Evolutionary conservation across 2,329 filamentous ascomycete species (phyloP).

Genomic region (Sphaerulina vaccinii): DNA sequence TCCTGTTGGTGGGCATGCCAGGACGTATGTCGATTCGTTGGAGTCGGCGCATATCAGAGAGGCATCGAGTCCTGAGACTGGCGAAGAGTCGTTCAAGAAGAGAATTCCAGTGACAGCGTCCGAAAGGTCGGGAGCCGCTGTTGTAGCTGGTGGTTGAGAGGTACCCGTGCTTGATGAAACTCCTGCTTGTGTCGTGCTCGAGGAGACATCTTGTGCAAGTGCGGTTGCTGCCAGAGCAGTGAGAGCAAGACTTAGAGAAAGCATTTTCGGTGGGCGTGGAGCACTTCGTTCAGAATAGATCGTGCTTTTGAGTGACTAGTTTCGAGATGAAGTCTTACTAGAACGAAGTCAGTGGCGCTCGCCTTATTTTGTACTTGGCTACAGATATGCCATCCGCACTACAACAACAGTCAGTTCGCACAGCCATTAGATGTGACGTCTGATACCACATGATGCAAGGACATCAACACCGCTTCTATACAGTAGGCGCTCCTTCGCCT

Average conservation of each 20-base stretch:
- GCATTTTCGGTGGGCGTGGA: too few relatives aligned
- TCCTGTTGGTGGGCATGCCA: conserved; percentile 1
- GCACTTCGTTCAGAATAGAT: too few relatives aligned
- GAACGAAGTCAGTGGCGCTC: too few relatives aligned
- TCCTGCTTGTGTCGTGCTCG: background rate
- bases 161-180: background rate
- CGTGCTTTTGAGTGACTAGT: too few relatives aligned
- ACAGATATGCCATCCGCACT: too few relatives aligned
- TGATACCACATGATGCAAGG: too few relatives aligned
- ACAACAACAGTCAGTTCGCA: too few relatives aligned
- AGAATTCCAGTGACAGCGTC: background rate
- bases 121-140: background rate
- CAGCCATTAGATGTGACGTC: too few relatives aligned
- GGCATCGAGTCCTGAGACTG: conserved; percentile 1
- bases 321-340: too few relatives aligned
- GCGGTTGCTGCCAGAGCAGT: background rate
- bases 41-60: conserved; percentile 5
- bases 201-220: background rate
- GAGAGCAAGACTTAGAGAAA: background rate
- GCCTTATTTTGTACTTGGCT: too few relatives aligned
- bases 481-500: too few relatives aligned
- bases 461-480: too few relatives aligned
- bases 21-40: conserved; percentile 3
- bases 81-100: background rate
- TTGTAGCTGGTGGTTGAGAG: background rate